Conservation (phyloP, 2,329 filamentous ascomycete species). For the Lasiodiplodia theobromae region DNA sequence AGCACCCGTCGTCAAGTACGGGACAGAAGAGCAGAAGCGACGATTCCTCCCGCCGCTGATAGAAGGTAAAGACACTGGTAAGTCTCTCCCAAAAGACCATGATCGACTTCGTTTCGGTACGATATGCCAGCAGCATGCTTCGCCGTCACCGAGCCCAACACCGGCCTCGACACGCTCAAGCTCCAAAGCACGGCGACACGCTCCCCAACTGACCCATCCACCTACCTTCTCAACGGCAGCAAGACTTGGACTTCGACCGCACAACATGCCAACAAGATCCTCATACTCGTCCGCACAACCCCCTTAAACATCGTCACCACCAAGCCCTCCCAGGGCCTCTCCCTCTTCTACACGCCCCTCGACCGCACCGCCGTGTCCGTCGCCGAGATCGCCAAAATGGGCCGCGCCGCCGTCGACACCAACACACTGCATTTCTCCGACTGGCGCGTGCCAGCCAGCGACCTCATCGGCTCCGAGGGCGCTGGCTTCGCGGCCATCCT, state of each 20-base stretch:
- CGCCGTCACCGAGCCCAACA: constrained; percentile 82
- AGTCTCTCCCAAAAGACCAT: not conserved
- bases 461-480: constrained; percentile 74
- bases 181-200: constrained; percentile 68
- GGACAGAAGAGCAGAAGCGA: constrained; percentile 51
- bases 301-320: constrained; percentile 66
- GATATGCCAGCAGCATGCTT: constrained; percentile 74
- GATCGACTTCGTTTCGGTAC: constrained; percentile 64
- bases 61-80: constrained; percentile 46
- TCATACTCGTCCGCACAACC: constrained; percentile 79
- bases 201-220: constrained; percentile 59
- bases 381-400: constrained; percentile 83
- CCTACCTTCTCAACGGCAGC: constrained; percentile 75
- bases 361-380: constrained; percentile 69
- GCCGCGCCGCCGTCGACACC: constrained; percentile 79
- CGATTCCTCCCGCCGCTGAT: constrained; percentile 51
- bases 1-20: constrained; percentile 55
- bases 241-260: constrained; percentile 92
- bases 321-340: constrained; percentile 76
- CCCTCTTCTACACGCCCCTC: constrained; percentile 81
- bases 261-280: constrained; percentile 83
- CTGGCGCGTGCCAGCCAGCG: constrained; percentile 69
- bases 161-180: constrained; percentile 78
- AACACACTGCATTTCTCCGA: constrained; percentile 90
- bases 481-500: constrained; percentile 76